Evolutionary conservation across 495 filamentous ascomycete species (phyloP).

Genomic region (Xylaria nigripes): DNA sequence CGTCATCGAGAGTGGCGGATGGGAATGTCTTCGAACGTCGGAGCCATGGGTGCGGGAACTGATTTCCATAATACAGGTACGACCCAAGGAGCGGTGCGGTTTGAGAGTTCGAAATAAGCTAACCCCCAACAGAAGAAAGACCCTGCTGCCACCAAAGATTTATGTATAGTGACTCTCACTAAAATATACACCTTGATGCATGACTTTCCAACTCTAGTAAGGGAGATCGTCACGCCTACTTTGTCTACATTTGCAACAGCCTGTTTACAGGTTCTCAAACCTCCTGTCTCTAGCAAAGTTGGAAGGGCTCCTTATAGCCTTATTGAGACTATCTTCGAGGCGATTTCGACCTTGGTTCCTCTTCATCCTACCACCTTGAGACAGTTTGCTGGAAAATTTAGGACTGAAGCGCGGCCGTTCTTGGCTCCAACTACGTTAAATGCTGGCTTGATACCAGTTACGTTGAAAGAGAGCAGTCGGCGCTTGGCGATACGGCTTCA

Average conservation of each 20-base stretch:
- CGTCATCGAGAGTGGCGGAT: conserved; percentile 70
- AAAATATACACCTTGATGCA: conserved; percentile 76
- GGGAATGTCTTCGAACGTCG: conserved; percentile 62
- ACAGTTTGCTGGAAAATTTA: conserved; percentile 61
- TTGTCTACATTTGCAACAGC: conserved; percentile 64
- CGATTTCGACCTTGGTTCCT: conserved; percentile 59
- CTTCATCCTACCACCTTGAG: conserved; percentile 73
- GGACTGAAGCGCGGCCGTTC: conserved; percentile 45
- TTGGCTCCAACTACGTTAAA: conserved; percentile 50
- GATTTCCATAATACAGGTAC: conserved; percentile 60
- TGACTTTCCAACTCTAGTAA: conserved; percentile 68
- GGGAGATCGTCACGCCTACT: conserved; percentile 80
- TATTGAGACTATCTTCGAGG: conserved; percentile 48
- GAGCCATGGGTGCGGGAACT: conserved; percentile 66
- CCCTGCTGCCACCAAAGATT: conserved; percentile 59
- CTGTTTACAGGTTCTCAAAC: conserved; percentile 59
- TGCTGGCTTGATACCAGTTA: conserved; percentile 35
- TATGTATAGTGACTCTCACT: conserved; percentile 66
- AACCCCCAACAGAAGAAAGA: conserved; percentile 57
- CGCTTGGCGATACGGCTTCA: conserved; percentile 60
- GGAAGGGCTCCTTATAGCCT: conserved; percentile 34
- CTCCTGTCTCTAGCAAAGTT: conserved; percentile 33
- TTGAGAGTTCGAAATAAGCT: background rate
- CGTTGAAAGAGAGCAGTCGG: conserved; percentile 46
- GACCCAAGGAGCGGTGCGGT: conserved; percentile 15